Evolutionary conservation across 106 monocot species (phyloP), one percentile per base, ranked within the genome.

Genomic region (Acanthochlamys bracteata): DNA sequence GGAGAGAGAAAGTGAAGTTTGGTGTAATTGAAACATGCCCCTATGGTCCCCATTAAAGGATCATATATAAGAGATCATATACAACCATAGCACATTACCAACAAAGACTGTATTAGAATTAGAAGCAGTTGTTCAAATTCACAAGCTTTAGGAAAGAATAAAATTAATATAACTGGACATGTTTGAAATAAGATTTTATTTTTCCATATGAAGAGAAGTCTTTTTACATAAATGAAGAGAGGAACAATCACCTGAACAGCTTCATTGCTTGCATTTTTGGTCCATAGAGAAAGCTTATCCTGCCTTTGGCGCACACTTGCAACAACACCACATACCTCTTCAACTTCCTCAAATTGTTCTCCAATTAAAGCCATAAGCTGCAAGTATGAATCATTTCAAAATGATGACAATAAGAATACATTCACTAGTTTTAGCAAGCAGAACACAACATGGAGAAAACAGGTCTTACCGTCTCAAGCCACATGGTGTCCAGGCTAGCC

Each of bases 301-400:
- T 83, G 80, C 63, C 87, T 86, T 62, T 73, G 87, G 42, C 95
- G 90, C 56, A 87, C 87, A 74, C 90, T 96, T 47, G 80, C 95
- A 78, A 88, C 95, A 71, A 90, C 84, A 25, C 95, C 95, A 76
- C 95, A 90, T 41, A 96, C 90, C 45, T 96, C 95, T 14, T 96
- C 90, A 55, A 57, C 80, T 12, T 96, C 95, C 65, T 90, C 95
- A 83, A 96, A 90, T 60, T 96, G 95, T 75, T 96, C 95, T 17
- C 95, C 95, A 66, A 96, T 88, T n/a, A 96, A 70, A 82, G 90
- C 90, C 90, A 96, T 84, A 69, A 96, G 33, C 95, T 96, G 73
- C 57, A 71, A 22, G 53, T 68, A 62, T 15, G 69, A 63, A 41
- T 55, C n/a, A 51, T 33, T 33, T 33, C 4, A 3, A 33, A 33